These are phyloP conservation scores for Ganoderma resinaceum DNA, from an alignment of 1,284 basidiomycete species.

Conservation along the genomic window DNA sequence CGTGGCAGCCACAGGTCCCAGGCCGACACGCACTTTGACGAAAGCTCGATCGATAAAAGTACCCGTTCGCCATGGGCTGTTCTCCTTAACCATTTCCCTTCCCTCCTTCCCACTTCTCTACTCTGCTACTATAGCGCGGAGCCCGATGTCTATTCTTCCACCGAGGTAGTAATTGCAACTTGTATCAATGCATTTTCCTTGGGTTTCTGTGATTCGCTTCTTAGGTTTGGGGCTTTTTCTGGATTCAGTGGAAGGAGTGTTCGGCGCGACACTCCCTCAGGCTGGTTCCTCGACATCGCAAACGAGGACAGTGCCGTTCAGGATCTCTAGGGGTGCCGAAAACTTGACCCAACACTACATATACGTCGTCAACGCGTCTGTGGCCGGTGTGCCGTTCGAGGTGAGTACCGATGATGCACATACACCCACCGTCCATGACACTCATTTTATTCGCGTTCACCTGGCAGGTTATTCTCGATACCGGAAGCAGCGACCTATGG, in stretches of 20 bases:
- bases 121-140: background rate
- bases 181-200: background rate
- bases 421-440: background rate
- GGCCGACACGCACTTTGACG: background rate
- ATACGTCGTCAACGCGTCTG: conserved; percentile 14
- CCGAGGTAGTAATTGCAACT: background rate
- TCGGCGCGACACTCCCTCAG: background rate
- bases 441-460: background rate
- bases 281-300: background rate
- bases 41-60: background rate
- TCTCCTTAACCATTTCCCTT: background rate
- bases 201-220: background rate
- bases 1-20: background rate
- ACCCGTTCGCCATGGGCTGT: background rate
- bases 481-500: conserved; percentile 23
- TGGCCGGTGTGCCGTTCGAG: conserved; percentile 9
- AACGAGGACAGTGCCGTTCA: conserved; percentile 5
- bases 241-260: background rate
- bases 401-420: background rate
- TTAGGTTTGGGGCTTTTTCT: background rate
- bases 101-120: background rate
- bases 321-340: conserved; percentile 6
- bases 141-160: background rate
- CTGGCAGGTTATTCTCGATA: conserved; percentile 15
- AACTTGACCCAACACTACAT: conserved; percentile 6